Conservation (phyloP, 352 stramenopile species). For the Phytopythium ostracodes region DNA sequence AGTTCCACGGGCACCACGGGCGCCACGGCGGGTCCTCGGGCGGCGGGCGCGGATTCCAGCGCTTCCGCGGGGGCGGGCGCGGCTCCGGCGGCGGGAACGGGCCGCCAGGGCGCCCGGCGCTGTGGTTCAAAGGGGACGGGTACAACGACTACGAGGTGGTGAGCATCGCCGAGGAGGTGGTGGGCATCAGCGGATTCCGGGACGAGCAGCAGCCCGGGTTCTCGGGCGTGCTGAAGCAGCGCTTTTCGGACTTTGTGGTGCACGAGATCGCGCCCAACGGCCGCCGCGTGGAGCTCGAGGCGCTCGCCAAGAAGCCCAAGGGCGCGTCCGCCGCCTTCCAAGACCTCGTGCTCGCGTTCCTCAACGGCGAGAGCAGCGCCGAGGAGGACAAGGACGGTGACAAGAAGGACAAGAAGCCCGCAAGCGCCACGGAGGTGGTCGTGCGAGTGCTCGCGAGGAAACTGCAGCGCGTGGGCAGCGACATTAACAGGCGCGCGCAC, state of each 20-base stretch:
- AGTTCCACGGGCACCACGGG: constrained; percentile 11
- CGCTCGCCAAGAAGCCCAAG: constrained; percentile 36
- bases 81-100: constrained; percentile 3
- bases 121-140: constrained; percentile 53
- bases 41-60: constrained; percentile 16
- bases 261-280: constrained; percentile 45
- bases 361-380: background rate
- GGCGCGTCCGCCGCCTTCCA: constrained; percentile 25
- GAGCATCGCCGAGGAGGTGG: constrained; percentile 58
- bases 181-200: constrained; percentile 58
- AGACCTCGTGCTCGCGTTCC: constrained; percentile 34
- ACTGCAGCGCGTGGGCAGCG: constrained; percentile 17
- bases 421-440: background rate
- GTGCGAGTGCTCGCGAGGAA: constrained; percentile 22
- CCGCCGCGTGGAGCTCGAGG: constrained; percentile 30
- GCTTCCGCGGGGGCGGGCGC: constrained; percentile 13
- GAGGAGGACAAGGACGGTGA: constrained; percentile 4
- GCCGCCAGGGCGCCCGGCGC: constrained; percentile 10
- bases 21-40: constrained; percentile 14
- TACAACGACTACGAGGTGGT: constrained; percentile 64
- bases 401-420: background rate
- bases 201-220: constrained; percentile 36
- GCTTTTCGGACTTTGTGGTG: constrained; percentile 84
- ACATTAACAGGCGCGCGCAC: constrained; percentile 18
- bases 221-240: constrained; percentile 70